Percentiles rank a stretch among this genome's conserved stretches.
phyloP scores from a whole-genome alignment of 441 rosid species.

The Pelargonium myrrhifolium region DNA sequence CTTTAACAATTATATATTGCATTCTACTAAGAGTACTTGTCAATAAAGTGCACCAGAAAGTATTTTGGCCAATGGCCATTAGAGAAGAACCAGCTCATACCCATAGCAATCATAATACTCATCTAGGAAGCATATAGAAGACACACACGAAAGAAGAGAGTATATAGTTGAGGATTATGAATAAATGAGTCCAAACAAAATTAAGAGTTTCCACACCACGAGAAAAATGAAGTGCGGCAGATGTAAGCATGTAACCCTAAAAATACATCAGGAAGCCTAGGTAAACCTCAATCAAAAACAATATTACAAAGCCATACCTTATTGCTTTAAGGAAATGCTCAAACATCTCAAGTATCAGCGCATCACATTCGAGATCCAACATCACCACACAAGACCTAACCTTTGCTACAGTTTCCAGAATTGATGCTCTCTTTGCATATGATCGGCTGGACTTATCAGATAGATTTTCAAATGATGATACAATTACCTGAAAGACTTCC shows the following conservation, averaged over 20 bases:
- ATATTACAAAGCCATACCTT: conserved; percentile 40
- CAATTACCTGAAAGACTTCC: conserved; percentile 59
- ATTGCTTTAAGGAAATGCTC: conserved; percentile 71
- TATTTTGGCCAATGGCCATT: background rate
- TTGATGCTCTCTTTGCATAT: conserved; percentile 58
- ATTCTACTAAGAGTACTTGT: background rate
- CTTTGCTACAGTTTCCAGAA: conserved; percentile 94
- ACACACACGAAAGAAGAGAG: background rate
- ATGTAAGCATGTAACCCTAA: background rate
- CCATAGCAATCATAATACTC: background rate
- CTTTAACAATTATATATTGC: background rate
- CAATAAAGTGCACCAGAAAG: background rate
- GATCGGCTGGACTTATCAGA: conserved; percentile 64
- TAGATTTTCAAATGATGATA: conserved; percentile 66
- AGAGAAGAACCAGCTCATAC: background rate
- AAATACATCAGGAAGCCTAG: background rate
- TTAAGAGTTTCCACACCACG: background rate
- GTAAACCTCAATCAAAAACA: background rate
- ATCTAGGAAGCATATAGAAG: background rate
- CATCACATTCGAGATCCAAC: conserved; percentile 97
- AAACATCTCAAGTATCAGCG: conserved; percentile 80
- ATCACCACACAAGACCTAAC: conserved; percentile 96
- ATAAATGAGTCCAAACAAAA: background rate
- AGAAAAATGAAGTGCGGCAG: background rate
- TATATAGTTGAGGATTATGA: background rate